Conservation (phyloP, 495 filamentous ascomycete species). For the Hyaloscypha finlandica region DNA sequence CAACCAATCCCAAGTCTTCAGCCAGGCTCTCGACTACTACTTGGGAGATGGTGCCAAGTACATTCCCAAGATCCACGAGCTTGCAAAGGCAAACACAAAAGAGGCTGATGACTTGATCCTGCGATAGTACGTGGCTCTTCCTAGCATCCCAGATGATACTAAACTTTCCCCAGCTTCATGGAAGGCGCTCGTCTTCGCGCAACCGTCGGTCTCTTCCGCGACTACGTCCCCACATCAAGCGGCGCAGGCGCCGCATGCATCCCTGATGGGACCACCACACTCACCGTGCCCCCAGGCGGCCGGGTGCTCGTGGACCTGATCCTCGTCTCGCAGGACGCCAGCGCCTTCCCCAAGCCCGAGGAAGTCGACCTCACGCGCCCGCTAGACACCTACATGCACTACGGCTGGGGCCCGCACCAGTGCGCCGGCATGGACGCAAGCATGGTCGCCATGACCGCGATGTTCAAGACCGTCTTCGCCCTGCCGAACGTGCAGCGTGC, state of each 20-base stretch:
- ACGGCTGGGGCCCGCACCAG: constrained; percentile 61
- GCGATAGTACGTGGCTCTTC: constrained; percentile 25
- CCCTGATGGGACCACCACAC: constrained; percentile 47
- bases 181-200: constrained; percentile 66
- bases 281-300: constrained; percentile 38
- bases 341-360: constrained; percentile 68
- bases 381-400: constrained; percentile 67
- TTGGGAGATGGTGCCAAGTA: constrained; percentile 57
- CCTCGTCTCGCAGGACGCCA: constrained; percentile 58
- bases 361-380: constrained; percentile 68
- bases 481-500: constrained; percentile 53
- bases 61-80: constrained; percentile 57
- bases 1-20: constrained; percentile 73
- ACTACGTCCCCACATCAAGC: constrained; percentile 29
- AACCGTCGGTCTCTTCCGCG: constrained; percentile 59
- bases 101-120: constrained; percentile 53
- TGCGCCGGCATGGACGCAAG: constrained; percentile 63
- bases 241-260: constrained; percentile 46
- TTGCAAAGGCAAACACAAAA: constrained; percentile 49
- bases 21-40: constrained; percentile 81
- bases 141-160: neutral
- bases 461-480: constrained; percentile 48
- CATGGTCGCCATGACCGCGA: constrained; percentile 64
- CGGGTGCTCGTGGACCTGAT: constrained; percentile 59
- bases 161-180: constrained; percentile 48